Base-by-base conservation (phyloP, 2,329 filamentous ascomycete genomes). In the Eutypella sp. region DNA sequence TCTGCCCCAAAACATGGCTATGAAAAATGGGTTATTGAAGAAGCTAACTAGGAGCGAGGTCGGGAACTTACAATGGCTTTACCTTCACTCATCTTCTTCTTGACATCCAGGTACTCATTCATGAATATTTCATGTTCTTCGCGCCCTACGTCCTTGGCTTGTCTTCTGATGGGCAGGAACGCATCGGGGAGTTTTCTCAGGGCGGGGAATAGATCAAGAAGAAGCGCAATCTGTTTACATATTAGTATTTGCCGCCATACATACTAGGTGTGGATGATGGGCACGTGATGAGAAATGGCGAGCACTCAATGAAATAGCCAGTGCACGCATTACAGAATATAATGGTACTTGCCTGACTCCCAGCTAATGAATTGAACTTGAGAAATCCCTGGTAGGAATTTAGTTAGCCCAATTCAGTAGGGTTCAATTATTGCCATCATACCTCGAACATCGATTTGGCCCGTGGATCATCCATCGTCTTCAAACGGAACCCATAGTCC, bases 181-280 rank as follows among this genome's bases (percentile, higher is more conserved):
- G 62, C 65, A 9, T 74, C 68, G 1, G 74, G 75, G 2, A 81
- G 60, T 3, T 50, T 47, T 16, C 71, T 63, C 1, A 78, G 51
- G 0, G 71, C 43, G 0, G 75, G 75, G 44, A 68, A 77, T 15
- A 69, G 58, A 47, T 78, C 73, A 3, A 75, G 56, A 1, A 76
- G 47, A 0, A 67, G 67, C 0, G 74, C 71, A 0, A 62, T 61
- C 34, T 51, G 16, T 20, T 22, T 10, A 4, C 10, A 20, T 20
- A 37, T 8, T 7, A 8, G 5, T 10, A 37, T 6, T 33, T 11
- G 16, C 16, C 25, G 25, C 25, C 25, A 7, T 29, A 29, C 13
- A 13, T 29, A 13, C 13, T 29, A 29, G 13, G 13, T 13, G 25
- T 29, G 25, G 25, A 29, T 29, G 7, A 7, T 13, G 25, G 25